Conservation (phyloP, 257 asterid species). For the Solanum tacnaense region DNA sequence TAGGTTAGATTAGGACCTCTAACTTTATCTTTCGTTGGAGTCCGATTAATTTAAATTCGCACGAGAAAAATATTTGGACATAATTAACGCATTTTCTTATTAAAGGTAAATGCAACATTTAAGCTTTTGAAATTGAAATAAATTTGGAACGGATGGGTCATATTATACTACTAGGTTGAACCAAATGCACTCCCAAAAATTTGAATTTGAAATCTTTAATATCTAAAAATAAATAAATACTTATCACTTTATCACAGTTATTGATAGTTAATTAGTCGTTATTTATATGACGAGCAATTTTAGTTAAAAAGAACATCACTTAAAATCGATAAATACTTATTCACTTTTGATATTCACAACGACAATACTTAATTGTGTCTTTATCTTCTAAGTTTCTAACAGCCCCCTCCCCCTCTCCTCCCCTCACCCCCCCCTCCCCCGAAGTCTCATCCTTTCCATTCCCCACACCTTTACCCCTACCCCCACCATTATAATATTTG, state of each 20-base stretch:
- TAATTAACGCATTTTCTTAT: not conserved
- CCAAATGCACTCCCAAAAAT: not conserved
- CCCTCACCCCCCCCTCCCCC: too few relatives aligned
- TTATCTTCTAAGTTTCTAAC: too few relatives aligned
- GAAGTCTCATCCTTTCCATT: not conserved
- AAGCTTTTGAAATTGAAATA: not conserved
- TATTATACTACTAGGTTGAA: not conserved
- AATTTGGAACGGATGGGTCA: not conserved
- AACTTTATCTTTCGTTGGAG: accelerated
- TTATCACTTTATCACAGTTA: not conserved
- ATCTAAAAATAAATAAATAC: not conserved
- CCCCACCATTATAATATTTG: not conserved
- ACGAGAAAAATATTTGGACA: accelerated
- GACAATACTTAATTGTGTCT: too few relatives aligned
- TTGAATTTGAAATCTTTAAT: not conserved
- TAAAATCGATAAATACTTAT: not conserved
- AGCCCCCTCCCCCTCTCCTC: too few relatives aligned
- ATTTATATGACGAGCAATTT: not conserved
- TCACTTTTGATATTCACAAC: not conserved
- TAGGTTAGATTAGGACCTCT: not conserved
- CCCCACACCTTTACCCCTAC: not conserved
- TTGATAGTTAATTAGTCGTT: not conserved
- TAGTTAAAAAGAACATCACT: not conserved
- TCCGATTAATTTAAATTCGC: not conserved
- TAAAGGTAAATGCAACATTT: not conserved